Evolutionary conservation across 169 alveolate genomes (phyloP), one percentile per base, ranked within the genome.

Genomic region (Fabrea salina): DNA sequence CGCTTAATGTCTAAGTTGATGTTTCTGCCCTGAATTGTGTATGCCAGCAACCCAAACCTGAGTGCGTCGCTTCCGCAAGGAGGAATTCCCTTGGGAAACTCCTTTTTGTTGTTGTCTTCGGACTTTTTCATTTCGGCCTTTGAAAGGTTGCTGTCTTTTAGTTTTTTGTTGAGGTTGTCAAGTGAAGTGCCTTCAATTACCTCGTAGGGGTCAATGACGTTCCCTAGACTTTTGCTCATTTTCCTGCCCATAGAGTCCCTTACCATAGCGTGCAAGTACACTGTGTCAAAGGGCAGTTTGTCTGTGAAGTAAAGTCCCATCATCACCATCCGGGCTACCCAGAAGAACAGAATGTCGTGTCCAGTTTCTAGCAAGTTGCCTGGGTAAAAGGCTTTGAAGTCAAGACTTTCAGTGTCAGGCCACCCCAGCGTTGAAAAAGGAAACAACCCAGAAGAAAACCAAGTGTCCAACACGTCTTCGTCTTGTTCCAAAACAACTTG

Each of bases 271-370:
- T 98, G 99, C 44, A 98, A 89, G 92, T 93, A 98, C 25, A 98
- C 98, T n/a, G 97, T 93, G 77, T 87, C 91, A 88, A 99, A 99
- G 35, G 99, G 99, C 39, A 98, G 94, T 82, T 94, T 86, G 61
- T 92, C 98, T 68, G 97, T 96, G 66, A 98, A 92, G 67, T 96
- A 96, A 53, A 97, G 91, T 47, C 98, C 90, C 96, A 99, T 95
- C 99, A 97, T 96, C 67, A 97, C 99, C 99, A 98, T 98, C 80
- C 99, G 90, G 5, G 99, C 99, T 33, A 99, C 99, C 99, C 99
- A 99, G 96, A 98, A 98, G 96, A 98, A 99, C 57, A 99, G 85
- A 59, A 99, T 99, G 93, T 99, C 99, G 82, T 97, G 98, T 11
- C 99, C 99, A 13, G 99, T 97, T 84, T 98, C 99, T 27, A 98